Evolutionary conservation across 2,329 filamentous ascomycete genomes (phyloP).

Genomic region (Penicillium carneum): DNA sequence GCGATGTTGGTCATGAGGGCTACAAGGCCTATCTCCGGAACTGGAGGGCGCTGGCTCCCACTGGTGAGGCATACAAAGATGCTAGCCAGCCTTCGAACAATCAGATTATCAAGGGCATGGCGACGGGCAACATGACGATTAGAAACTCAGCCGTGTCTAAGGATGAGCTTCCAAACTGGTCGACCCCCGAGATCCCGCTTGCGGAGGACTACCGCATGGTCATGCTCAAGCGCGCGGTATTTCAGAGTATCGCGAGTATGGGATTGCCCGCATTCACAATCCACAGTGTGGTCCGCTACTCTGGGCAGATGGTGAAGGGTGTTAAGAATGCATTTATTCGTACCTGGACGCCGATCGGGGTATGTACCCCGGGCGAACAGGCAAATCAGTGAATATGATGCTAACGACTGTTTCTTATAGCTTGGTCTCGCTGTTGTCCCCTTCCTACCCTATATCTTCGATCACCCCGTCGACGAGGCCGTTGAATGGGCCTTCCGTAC

Average conservation of each 20-base stretch:
- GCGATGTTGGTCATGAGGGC: constrained; percentile 90
- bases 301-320: constrained; percentile 82
- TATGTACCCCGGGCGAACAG: constrained; percentile 59
- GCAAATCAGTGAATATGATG: not conserved
- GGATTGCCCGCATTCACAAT: constrained; percentile 92
- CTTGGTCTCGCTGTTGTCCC: constrained; percentile 77
- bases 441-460: constrained; percentile 82
- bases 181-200: constrained; percentile 65
- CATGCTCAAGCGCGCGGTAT: constrained; percentile 87
- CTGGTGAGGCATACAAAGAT: constrained; percentile 59
- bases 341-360: constrained; percentile 89
- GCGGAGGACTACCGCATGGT: constrained; percentile 90
- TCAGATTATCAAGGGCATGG: constrained; percentile 47
- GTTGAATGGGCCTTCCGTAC: constrained; percentile 91
- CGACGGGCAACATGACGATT: constrained; percentile 43
- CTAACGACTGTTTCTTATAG: constrained; percentile 46
- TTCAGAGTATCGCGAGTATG: constrained; percentile 92
- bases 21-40: constrained; percentile 94
- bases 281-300: constrained; percentile 89
- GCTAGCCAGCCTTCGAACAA: constrained; percentile 45
- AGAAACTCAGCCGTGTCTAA: constrained; percentile 19
- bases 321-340: constrained; percentile 76
- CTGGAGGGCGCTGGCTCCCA: constrained; percentile 74
- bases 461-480: constrained; percentile 88
- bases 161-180: constrained; percentile 46